Evolutionary conservation across 2,329 filamentous ascomycete species (phyloP).

Genomic region (Botryotinia globosa): DNA sequence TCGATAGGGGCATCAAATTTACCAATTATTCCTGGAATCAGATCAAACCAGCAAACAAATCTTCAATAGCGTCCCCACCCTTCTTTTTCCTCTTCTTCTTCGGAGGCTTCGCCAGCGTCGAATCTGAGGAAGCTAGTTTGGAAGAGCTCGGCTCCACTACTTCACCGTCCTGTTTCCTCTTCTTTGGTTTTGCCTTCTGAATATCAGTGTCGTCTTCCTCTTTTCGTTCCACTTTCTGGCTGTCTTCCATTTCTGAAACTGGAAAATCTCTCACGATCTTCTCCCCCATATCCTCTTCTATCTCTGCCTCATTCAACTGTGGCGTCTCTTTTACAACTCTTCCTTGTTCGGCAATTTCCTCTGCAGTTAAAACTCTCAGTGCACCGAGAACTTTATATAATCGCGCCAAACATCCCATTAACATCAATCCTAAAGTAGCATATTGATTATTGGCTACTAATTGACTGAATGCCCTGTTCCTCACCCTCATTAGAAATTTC

Average conservation of each 20-base stretch:
- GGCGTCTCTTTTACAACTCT: neutral
- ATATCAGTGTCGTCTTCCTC: conserved; percentile 6
- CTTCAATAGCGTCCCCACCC: conserved; percentile 67
- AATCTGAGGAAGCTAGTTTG: conserved; percentile 25
- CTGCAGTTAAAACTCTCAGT: conserved; percentile 29
- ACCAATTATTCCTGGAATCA: conserved; percentile 27
- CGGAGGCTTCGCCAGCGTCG: conserved; percentile 40
- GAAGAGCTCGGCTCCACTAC: conserved; percentile 2
- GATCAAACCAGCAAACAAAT: conserved; percentile 63
- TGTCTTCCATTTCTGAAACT: conserved; percentile 20
- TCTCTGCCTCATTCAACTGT: conserved; percentile 9
- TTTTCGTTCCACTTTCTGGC: neutral
- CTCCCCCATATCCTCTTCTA: conserved; percentile 34
- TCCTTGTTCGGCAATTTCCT: conserved; percentile 20
- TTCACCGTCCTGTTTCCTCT: conserved; percentile 22
- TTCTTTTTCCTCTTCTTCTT: conserved; percentile 60
- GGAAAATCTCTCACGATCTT: conserved; percentile 35
- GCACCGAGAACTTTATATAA: conserved; percentile 47
- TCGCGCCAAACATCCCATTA: conserved; percentile 63
- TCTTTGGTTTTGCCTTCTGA: conserved; percentile 32
- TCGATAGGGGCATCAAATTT: neutral
- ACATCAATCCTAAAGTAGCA: conserved; percentile 65
- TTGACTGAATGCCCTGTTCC: conserved; percentile 59
- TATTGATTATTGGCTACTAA: conserved; percentile 71
- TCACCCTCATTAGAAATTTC: conserved; percentile 38